A percentile compares a stretch with the other conserved stretches of the same genome.
Evolutionary conservation across 1,284 basidiomycete genomes (phyloP).

Genomic region (Leccinum subrobustum): DNA sequence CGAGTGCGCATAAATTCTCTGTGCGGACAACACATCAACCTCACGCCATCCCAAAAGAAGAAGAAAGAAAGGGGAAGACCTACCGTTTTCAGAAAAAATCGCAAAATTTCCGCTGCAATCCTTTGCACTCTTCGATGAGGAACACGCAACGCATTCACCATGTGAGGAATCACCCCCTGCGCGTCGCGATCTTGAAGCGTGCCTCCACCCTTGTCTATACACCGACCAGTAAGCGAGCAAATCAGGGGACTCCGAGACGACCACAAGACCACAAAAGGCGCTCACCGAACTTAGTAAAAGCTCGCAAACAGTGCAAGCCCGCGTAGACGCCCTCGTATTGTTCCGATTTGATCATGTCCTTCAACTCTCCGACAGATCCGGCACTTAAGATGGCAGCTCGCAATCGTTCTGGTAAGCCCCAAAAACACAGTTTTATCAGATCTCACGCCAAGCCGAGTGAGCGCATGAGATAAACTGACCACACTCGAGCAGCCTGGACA

Average conservation of each 20-base stretch:
- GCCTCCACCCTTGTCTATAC: neutral
- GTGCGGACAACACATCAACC: neutral
- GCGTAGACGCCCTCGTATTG: constrained; percentile 12
- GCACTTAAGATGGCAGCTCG: constrained; percentile 15
- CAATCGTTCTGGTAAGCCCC: constrained; percentile 12
- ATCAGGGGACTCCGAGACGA: neutral
- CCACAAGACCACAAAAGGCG: neutral
- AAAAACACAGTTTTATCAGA: neutral
- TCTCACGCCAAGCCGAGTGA: neutral
- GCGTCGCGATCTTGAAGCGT: constrained; percentile 1
- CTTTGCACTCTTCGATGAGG: constrained; percentile 19
- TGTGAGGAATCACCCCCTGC: constrained; percentile 10
- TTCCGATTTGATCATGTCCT: constrained; percentile 16
- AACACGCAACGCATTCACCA: constrained; percentile 19
- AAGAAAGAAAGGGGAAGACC: neutral
- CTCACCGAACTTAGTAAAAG: constrained; percentile 19
- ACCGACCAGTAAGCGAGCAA: neutral
- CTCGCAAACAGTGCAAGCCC: constrained; percentile 25
- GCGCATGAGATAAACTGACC: constrained; percentile 14
- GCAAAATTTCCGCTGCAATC: constrained; percentile 3
- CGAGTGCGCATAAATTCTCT: neutral
- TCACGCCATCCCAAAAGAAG: neutral
- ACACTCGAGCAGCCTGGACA: constrained; percentile 19
- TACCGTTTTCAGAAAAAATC: constrained; percentile 11
- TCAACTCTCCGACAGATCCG: constrained; percentile 12